Percentiles rank a stretch among this genome's conserved stretches.
Evolutionary conservation across 192 early-diverging fungal species (phyloP).

Genomic region (Thamnidium elegans): DNA sequence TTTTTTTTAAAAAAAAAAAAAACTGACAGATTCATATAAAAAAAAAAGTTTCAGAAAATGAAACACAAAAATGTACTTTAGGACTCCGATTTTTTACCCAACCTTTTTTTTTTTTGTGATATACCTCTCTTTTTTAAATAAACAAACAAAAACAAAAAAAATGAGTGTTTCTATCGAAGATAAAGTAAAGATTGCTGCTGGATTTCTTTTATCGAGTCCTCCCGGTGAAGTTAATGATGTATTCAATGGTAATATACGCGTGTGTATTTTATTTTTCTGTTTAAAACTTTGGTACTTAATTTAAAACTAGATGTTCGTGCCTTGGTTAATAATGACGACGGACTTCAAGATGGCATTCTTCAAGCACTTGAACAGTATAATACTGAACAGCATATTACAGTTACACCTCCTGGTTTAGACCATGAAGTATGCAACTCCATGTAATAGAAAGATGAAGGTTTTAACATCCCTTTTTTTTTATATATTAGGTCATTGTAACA

Average conservation of each 20-base stretch:
- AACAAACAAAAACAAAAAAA: neutral
- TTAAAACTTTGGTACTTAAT: neutral
- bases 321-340: constrained; percentile 76
- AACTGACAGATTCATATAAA: too few relatives aligned
- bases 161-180: constrained; percentile 46
- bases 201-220: constrained; percentile 82
- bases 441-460: neutral
- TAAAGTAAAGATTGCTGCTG: constrained; percentile 71
- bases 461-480: neutral
- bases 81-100: too few relatives aligned
- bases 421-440: constrained; percentile 34
- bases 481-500: constrained; percentile 78
- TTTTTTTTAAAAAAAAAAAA: neutral
- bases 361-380: constrained; percentile 78
- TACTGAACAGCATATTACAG: constrained; percentile 75
- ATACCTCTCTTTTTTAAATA: too few relatives aligned
- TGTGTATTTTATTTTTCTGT: neutral
- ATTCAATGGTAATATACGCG: constrained; percentile 74
- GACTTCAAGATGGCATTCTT: constrained; percentile 65
- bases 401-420: constrained; percentile 63
- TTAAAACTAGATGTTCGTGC: constrained; percentile 76
- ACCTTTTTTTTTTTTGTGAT: too few relatives aligned
- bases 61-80: too few relatives aligned
- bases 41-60: too few relatives aligned
- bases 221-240: constrained; percentile 97